These are phyloP conservation scores for Ambispora gerdemannii DNA, from an alignment of 192 early-diverging fungal genomes.

Conservation along the genomic window DNA sequence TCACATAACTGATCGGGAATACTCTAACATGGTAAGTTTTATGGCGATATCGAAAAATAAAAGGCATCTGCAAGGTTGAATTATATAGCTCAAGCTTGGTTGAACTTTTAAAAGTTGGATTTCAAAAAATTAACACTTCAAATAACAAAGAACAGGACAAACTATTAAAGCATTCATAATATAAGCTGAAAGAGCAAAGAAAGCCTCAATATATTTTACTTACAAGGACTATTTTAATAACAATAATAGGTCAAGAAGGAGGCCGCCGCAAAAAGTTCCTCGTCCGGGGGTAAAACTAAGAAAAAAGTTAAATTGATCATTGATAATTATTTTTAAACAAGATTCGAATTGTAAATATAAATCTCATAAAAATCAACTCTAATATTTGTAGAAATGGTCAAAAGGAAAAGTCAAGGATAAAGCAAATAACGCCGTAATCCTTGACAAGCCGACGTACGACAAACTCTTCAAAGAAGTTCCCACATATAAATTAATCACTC, in stretches of 20 bases:
- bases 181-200: too few species aligned
- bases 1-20: too few species aligned
- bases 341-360: not conserved
- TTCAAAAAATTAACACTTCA: too few species aligned
- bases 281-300: conserved; percentile 54
- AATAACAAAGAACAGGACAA: too few species aligned
- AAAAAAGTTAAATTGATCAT: conserved; percentile 43
- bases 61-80: too few species aligned
- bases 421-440: conserved; percentile 98
- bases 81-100: too few species aligned
- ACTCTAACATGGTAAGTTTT: too few species aligned
- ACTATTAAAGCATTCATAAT: too few species aligned
- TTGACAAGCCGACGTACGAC: conserved; percentile 97
- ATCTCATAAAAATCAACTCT: not conserved
- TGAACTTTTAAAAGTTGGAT: too few species aligned
- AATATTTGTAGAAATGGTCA: conserved; percentile 92
- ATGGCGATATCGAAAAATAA: too few species aligned
- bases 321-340: not conserved
- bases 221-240: too few species aligned
- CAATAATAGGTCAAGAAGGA: conserved; percentile 61
- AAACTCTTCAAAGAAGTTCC: conserved; percentile 99
- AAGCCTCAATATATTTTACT: not conserved
- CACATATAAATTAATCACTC: conserved; percentile 99
- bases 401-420: conserved; percentile 99
- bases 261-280: conserved; percentile 54